A percentile compares a stretch with the other conserved stretches of the same genome.
These are phyloP conservation scores for Sanghuangporus weigelae DNA, from an alignment of 1,284 basidiomycete genomes.

Conservation along the genomic window DNA sequence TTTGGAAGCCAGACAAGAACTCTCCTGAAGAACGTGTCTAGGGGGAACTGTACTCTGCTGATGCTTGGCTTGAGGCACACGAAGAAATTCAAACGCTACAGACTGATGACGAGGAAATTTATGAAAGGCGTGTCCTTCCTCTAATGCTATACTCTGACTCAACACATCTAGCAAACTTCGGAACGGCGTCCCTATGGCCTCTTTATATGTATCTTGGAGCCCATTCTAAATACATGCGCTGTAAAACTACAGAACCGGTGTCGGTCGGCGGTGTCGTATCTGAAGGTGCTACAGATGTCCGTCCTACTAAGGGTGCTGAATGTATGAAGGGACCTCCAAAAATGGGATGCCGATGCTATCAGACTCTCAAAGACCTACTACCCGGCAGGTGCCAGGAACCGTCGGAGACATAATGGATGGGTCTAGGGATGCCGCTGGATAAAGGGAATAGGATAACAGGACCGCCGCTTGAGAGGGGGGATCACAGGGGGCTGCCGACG, in stretches of 20 bases:
- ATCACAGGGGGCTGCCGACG: too few species aligned
- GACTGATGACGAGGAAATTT: constrained; percentile 15
- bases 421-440: too few species aligned
- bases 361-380: too few species aligned
- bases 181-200: constrained; percentile 29
- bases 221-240: constrained; percentile 27
- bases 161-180: constrained; percentile 31
- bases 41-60: constrained; percentile 28
- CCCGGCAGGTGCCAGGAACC: too few species aligned
- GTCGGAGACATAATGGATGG: too few species aligned
- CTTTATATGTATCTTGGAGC: constrained; percentile 29
- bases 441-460: too few species aligned
- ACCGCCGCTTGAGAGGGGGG: too few species aligned
- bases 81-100: constrained; percentile 19
- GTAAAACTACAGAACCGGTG: constrained; percentile 20
- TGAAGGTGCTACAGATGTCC: too few species aligned
- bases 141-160: constrained; percentile 35
- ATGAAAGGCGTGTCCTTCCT: constrained; percentile 23
- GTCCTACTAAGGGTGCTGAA: too few species aligned
- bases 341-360: too few species aligned
- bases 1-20: constrained; percentile 21
- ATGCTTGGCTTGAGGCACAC: constrained; percentile 25
- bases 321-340: too few species aligned
- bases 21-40: constrained; percentile 22
- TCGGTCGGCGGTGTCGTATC: too few species aligned